Percentiles rank a stretch among this genome's conserved stretches.
phyloP scores from a whole-genome alignment of 495 filamentous ascomycete genomes.

The Penicillium manginii region DNA sequence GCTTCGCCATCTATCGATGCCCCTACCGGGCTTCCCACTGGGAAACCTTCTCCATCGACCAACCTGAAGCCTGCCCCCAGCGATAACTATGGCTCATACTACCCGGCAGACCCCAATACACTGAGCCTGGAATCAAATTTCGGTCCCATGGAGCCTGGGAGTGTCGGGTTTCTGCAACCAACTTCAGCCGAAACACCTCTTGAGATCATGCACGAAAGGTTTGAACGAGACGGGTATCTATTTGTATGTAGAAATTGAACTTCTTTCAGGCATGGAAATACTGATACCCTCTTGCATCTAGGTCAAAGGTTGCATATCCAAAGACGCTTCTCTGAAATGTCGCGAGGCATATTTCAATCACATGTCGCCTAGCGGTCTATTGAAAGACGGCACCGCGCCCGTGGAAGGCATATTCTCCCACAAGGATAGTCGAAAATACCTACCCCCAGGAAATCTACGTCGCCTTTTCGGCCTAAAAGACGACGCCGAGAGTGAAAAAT shows the following conservation, averaged over 20 bases:
- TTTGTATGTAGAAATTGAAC: not conserved
- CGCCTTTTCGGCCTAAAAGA: not conserved
- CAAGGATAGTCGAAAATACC: constrained; percentile 4
- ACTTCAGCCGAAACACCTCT: not conserved
- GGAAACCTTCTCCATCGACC: not conserved
- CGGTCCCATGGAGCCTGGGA: not conserved
- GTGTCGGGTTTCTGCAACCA: not conserved
- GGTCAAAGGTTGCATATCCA: not conserved
- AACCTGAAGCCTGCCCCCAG: not conserved
- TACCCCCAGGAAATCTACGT: not conserved
- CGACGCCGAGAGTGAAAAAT: not conserved
- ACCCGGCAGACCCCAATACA: not conserved
- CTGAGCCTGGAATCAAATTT: not conserved
- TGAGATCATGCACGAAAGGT: not conserved
- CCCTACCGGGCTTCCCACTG: not conserved
- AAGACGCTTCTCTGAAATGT: constrained; percentile 1
- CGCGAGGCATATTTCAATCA: constrained; percentile 1
- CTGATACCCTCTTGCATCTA: not conserved
- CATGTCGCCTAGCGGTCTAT: not conserved
- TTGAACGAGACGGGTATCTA: constrained; percentile 1
- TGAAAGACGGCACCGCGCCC: not conserved
- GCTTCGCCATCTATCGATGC: not conserved
- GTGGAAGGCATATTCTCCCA: not conserved
- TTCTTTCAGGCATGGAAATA: not conserved
- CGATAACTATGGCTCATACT: not conserved